Conservation (phyloP, 768 basidiomycete species). For the Paxillus ammoniavirescens region DNA sequence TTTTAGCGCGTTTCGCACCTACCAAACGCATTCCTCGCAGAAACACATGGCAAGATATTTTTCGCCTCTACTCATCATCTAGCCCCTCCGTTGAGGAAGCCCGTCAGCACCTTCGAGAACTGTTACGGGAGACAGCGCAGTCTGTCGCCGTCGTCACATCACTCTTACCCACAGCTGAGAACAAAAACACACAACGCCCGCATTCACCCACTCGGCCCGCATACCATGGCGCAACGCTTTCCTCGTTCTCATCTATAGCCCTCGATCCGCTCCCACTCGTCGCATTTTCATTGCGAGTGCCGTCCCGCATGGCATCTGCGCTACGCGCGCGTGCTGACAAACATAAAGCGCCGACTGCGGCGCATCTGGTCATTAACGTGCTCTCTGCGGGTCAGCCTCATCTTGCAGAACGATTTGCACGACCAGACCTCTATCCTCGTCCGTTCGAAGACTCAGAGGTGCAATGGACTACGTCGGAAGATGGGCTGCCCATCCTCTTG, state of each 20-base stretch:
- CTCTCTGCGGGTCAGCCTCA: constrained; percentile 66
- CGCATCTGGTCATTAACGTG: constrained; percentile 78
- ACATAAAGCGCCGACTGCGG: constrained; percentile 5
- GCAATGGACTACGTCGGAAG: constrained; percentile 41
- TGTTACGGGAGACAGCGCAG: constrained; percentile 78
- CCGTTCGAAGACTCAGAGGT: constrained; percentile 47
- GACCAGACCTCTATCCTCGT: constrained; percentile 62
- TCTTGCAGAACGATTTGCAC: constrained; percentile 68
- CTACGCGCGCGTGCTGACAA: constrained; percentile 35
- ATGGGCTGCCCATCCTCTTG: constrained; percentile 59
- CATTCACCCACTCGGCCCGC: constrained; percentile 1
- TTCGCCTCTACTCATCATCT: constrained; percentile 4
- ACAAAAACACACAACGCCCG: background rate
- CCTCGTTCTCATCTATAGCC: constrained; percentile 89
- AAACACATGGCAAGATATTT: background rate
- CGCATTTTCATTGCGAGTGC: constrained; percentile 85
- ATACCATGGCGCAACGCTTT: constrained; percentile 90
- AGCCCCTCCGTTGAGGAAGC: constrained; percentile 6
- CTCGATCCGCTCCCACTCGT: constrained; percentile 87
- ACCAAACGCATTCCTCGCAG: background rate
- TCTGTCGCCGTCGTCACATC: constrained; percentile 86
- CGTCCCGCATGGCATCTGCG: constrained; percentile 79
- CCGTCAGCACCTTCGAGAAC: constrained; percentile 41
- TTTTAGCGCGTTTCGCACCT: background rate
- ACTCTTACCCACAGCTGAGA: constrained; percentile 38